Evolutionary conservation across 768 basidiomycete genomes (phyloP), one percentile per base, ranked within the genome.

Genomic region (Dioszegia aurantiaca): DNA sequence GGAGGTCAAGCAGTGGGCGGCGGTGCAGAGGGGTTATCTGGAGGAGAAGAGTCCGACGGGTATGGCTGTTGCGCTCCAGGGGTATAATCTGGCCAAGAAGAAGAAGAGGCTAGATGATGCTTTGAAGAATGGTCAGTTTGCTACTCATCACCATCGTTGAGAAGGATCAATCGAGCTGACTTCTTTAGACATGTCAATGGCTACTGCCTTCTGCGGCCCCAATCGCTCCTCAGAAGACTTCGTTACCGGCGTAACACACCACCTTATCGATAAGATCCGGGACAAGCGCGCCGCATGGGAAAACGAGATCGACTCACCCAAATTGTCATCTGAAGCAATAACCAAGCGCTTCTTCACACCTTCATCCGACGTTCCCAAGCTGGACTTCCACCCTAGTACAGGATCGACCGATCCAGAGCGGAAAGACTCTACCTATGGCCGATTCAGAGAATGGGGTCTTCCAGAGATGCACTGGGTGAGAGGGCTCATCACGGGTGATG

Each of bases 41-140:
- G 79, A 83, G 39, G 63, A 82, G 64, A 84, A 90, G 40, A 92
- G 91, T 77, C 94, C 94, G 11, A 95, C 93, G 0, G 92, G 90
- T 66, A 81, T 97, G 64, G 89, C 89, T 74, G 87, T 98, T 33
- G 84, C 93, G n/a, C 80, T 98, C 21, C 79, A 82, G 65, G 88
- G 89, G 0, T 83, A 92, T 55, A 84, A 87, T 45, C 79, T 79
- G 58, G 92, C 90, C n/a, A 83, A 80, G 66, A 77, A 78, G 1
- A 77, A 86, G 2, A 63, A 64, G 80, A 72, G 81, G 1, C 79
- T 98, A 39, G 79, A 81, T 4, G 81, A 87, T 57, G 84, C 84
- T 1, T 79, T 98, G 59, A 79, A 87, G 63, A 90, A 88, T 85
- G 94, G 64, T 68, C 27, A 45, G 65, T 61, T 33, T 26, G 30